Base-by-base conservation (phyloP, 2,329 filamentous ascomycete genomes). In the Pseudogymnoascus sp. region DNA sequence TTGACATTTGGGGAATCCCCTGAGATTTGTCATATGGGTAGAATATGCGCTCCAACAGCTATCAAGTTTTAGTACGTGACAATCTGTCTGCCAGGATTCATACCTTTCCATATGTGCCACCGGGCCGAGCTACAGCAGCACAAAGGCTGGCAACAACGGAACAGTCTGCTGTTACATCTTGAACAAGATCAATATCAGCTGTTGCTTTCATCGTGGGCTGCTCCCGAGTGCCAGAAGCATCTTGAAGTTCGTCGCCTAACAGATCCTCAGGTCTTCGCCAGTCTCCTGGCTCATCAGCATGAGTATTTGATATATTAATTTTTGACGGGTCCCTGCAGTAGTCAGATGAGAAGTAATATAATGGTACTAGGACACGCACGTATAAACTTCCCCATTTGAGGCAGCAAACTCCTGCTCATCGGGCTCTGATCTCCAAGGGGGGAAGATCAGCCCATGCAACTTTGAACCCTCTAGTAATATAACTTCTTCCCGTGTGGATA, bases 101-200 rank as follows among this genome's bases (percentile, higher is more conserved):
- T 79, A 92, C 90, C 74, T 87, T 86, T 39, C 83, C 81, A 74
- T 89, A 83, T 1, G 88, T 89, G 16, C 86, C 86, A 66, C 87
- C 83, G 7, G 87, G 81, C 67, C 90, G 83, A 43, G 87, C 87
- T 66, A 89, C 87, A 23, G 85, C 88, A 25, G 93, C 92, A 73
- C 93, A 97, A 5, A 99, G 81, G 74, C 95, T 97, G 14, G 95
- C 95, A 28, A 99, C 93, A 3, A 99, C 93, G 1, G 95, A 98
- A 73, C 95, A 99, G 75, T 99, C 95, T 0, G 93, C 96, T 4
- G 93, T 93, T 65, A 96, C 87, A 75, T 99, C 95, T 76, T 99
- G 95, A 2, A 97, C 92, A 6, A 99, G 83, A 75, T 99, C 93
- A 66, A 90, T 86, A 13, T 83, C 81, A 7, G 80, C 77, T 6